Percentiles rank a stretch among this genome's conserved stretches.
Conservation (phyloP, 2,329 filamentous ascomycete genomes). For the Acrocalymma vagum region DNA sequence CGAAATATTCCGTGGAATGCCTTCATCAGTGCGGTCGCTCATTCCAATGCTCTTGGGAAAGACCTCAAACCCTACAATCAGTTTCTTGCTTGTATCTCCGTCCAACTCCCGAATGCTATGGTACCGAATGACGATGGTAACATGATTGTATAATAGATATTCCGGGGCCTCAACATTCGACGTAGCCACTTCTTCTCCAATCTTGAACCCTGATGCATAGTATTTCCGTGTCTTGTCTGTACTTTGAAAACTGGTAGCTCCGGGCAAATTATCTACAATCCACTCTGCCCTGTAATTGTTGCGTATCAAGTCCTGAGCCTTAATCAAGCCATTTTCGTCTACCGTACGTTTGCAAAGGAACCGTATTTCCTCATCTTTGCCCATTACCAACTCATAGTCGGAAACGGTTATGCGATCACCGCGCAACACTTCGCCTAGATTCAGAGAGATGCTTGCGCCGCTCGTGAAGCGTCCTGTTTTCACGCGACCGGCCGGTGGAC, state of each 20-base stretch:
- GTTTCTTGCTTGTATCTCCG: conserved; percentile 75
- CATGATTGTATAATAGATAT: conserved; percentile 87
- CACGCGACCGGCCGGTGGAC: conserved; percentile 75
- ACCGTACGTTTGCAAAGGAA: conserved; percentile 76
- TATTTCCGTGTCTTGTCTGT: conserved; percentile 86
- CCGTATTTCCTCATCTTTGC: conserved; percentile 75
- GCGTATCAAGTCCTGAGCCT: conserved; percentile 75
- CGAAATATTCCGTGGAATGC: conserved; percentile 74
- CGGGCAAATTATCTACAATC: conserved; percentile 92
- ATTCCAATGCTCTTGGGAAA: conserved; percentile 84
- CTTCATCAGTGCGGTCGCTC: conserved; percentile 66
- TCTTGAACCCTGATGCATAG: conserved; percentile 89
- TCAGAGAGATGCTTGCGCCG: conserved; percentile 80
- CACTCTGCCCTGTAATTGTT: conserved; percentile 89
- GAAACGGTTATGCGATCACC: conserved; percentile 87
- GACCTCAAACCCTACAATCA: conserved; percentile 89
- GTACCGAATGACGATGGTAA: conserved; percentile 84
- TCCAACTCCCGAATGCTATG: conserved; percentile 74
- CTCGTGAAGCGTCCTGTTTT: conserved; percentile 74
- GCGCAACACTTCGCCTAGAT: conserved; percentile 85
- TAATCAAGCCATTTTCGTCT: conserved; percentile 69
- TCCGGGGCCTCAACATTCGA: conserved; percentile 66
- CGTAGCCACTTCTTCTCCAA: conserved; percentile 77
- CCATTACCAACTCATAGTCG: conserved; percentile 83
- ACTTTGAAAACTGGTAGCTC: conserved; percentile 87